Evolutionary conservation across 805 yeast genomes (phyloP), one percentile per base, ranked within the genome.

Genomic region (Myxozyma geophila): DNA sequence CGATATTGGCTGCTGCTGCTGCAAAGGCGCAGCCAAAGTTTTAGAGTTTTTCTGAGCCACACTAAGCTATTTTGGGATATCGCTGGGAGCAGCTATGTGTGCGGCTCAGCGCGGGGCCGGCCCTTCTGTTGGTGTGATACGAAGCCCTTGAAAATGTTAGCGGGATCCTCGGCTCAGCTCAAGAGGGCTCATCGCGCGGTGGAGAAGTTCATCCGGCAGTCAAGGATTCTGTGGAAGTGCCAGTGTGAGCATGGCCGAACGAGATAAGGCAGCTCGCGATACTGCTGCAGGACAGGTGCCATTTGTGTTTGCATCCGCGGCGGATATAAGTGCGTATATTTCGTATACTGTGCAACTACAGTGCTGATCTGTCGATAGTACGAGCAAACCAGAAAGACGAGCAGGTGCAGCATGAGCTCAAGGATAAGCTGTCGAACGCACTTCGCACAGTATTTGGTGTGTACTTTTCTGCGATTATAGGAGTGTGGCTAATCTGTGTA

Each of bases 311-410:
- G 96, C 97, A 1, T 88, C 88, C 71, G 92, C 97, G 0, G 92
- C 97, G 0, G 87, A 92, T 10, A 90, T 92, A 71, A 88, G 88
- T 85, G 78, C 69, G 87, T 81, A 13, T 6, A 12, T 19, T 13
- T 8, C 13, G 47, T 17, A 44, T 13, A 17, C 21, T 40, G 59
- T 51, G n/a, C 44, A 48, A 39, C 33, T 21, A 44, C 5, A 37
- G 35, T 12, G 39, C 21, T 15, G 33, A 39, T 15, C 60, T 19
- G 57, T 33, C 37, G 39, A 21, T 35, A 80, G 96, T 93, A 43
- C 82, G 97, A 58, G 90, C 98, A 1, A 87, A 90, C 73, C 98
- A 93, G 73, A 93, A 93, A 73, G 99, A 93, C 74, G 81, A 85
- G 3, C 90, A 87, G 70, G 84, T 90, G 49, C 88, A 87, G 69